A percentile compares a stretch with the other conserved stretches of the same genome.
These are phyloP conservation scores for Colletotrichum kahawae DNA, from an alignment of 2,329 filamentous ascomycete genomes.

Conservation along the genomic window DNA sequence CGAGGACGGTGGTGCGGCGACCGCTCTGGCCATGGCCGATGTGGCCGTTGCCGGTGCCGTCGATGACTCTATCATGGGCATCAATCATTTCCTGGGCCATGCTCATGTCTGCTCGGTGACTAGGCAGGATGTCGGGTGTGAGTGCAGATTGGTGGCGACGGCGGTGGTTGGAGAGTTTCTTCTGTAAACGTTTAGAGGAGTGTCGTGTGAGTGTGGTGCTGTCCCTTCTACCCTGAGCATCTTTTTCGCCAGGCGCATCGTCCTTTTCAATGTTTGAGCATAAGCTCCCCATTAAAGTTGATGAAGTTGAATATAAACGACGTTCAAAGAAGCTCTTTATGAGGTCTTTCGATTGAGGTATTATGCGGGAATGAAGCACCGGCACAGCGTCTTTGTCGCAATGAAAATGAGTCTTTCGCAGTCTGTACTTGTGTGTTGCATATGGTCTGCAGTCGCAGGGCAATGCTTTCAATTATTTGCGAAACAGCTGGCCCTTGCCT, in stretches of 20 bases:
- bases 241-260: conserved; percentile 19
- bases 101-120: conserved; percentile 1
- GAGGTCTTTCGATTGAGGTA: neutral
- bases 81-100: conserved; percentile 14
- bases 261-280: conserved; percentile 24
- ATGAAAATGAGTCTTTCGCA: too few species aligned
- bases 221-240: conserved; percentile 20
- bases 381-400: neutral
- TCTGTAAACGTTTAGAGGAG: conserved; percentile 14
- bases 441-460: neutral
- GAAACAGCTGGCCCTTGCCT: neutral
- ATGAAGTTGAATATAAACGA: neutral
- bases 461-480: neutral
- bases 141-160: neutral
- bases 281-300: conserved; percentile 14
- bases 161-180: neutral
- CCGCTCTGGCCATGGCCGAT: neutral
- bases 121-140: neutral
- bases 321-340: neutral
- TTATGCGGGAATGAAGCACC: too few species aligned
- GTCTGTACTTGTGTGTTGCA: neutral
- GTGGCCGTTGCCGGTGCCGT: neutral
- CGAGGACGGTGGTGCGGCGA: neutral
- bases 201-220: neutral
- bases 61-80: conserved; percentile 20